A percentile compares a stretch with the other conserved stretches of the same genome.
These are phyloP conservation scores for Glycyrrhiza uralensis DNA, from an alignment of 306 rosid species.

Conservation along the genomic window DNA sequence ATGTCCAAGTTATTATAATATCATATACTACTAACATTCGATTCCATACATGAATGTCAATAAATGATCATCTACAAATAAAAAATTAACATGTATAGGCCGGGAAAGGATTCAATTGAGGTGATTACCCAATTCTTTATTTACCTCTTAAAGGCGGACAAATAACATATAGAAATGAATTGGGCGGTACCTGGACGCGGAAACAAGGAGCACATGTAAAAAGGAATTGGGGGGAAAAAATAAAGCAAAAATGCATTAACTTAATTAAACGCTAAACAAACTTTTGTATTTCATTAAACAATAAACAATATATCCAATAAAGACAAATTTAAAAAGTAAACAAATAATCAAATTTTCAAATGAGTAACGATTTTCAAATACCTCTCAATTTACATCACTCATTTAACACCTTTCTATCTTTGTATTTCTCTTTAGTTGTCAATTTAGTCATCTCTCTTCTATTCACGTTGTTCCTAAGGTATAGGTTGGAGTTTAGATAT, in stretches of 20 bases:
- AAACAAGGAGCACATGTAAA: background rate
- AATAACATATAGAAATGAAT: background rate
- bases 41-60: background rate
- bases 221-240: background rate
- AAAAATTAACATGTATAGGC: background rate
- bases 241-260: background rate
- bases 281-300: background rate
- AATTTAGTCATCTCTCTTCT: too few species aligned
- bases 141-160: background rate
- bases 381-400: too few species aligned
- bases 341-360: background rate
- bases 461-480: too few species aligned
- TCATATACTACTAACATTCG: background rate
- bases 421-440: too few species aligned
- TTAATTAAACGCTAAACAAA: background rate
- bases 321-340: background rate
- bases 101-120: background rate
- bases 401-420: too few species aligned
- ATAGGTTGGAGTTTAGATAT: too few species aligned
- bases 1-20: background rate
- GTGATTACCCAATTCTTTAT: background rate
- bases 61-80: background rate
- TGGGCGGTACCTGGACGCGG: background rate
- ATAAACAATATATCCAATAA: too few species aligned
- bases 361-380: too few species aligned